Percentiles rank a stretch among this genome's conserved stretches.
Conservation (phyloP, 805 yeast species). For the Clavispora vitiphila region DNA sequence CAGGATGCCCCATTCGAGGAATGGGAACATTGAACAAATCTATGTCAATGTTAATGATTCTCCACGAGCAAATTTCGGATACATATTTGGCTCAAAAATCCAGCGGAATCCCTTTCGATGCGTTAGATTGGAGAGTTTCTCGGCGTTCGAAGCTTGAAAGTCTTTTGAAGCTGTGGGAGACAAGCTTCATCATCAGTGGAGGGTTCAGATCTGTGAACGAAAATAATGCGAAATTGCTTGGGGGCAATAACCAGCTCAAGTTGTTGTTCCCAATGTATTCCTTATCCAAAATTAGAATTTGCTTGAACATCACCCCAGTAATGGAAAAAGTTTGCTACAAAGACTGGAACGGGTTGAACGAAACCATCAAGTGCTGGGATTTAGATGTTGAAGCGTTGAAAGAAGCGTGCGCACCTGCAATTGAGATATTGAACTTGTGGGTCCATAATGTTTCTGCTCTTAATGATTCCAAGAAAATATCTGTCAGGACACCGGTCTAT, state of each 20-base stretch:
- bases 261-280: constrained; percentile 61
- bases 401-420: constrained; percentile 55
- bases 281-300: constrained; percentile 62
- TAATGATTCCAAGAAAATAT: constrained; percentile 60
- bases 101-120: constrained; percentile 34
- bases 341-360: constrained; percentile 67
- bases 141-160: constrained; percentile 55
- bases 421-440: constrained; percentile 65
- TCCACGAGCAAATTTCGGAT: constrained; percentile 61
- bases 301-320: constrained; percentile 57
- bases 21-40: constrained; percentile 47
- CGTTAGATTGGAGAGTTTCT: constrained; percentile 62
- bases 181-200: constrained; percentile 53
- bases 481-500: constrained; percentile 71
- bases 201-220: constrained; percentile 56
- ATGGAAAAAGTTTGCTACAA: constrained; percentile 56
- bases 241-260: constrained; percentile 52
- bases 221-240: constrained; percentile 44
- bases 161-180: constrained; percentile 65
- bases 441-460: constrained; percentile 62
- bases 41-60: constrained; percentile 54
- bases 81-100: neutral
- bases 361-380: constrained; percentile 38
- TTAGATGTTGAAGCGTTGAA: constrained; percentile 59
- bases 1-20: neutral